Evolutionary conservation across 2,329 filamentous ascomycete species (phyloP).

Genomic region (Simplicillium aogashimaense): DNA sequence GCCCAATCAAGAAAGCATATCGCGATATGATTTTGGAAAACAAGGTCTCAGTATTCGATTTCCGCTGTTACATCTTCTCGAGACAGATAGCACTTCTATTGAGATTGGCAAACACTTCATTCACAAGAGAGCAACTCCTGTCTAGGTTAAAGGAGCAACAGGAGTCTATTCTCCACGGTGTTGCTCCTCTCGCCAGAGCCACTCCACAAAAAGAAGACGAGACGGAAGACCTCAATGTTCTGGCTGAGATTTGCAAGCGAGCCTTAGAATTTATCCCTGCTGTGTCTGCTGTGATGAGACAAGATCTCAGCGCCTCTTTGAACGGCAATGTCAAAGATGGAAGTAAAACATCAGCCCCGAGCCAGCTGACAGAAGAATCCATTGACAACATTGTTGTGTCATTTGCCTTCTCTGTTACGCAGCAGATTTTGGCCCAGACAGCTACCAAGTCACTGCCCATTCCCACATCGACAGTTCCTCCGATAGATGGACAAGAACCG

Average conservation of each 20-base stretch:
- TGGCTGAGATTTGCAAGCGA: conserved; percentile 80
- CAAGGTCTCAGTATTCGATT: conserved; percentile 93
- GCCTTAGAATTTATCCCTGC: conserved; percentile 77
- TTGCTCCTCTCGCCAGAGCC: conserved; percentile 38
- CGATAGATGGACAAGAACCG: conserved; percentile 40
- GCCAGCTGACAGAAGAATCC: conserved; percentile 36
- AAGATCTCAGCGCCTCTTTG: conserved; percentile 62
- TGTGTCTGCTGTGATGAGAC: conserved; percentile 68
- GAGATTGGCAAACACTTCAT: conserved; percentile 67
- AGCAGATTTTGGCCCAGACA: conserved; percentile 69
- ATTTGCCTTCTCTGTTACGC: conserved; percentile 67
- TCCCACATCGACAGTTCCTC: conserved; percentile 44
- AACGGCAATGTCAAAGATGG: not conserved
- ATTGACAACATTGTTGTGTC: conserved; percentile 69
- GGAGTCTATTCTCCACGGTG: conserved; percentile 45
- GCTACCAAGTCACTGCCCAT: conserved; percentile 58
- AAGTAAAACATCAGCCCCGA: conserved; percentile 1
- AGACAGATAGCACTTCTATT: conserved; percentile 77
- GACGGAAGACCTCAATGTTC: conserved; percentile 62
- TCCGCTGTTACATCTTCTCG: conserved; percentile 86
- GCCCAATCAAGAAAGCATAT: conserved; percentile 66
- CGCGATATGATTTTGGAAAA: conserved; percentile 87
- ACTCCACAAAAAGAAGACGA: conserved; percentile 45
- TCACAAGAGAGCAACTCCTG: conserved; percentile 51
- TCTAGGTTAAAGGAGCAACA: conserved; percentile 54